These are phyloP conservation scores for Yamagishiella unicocca DNA, from an alignment of 139 green algal species.

Conservation along the genomic window DNA sequence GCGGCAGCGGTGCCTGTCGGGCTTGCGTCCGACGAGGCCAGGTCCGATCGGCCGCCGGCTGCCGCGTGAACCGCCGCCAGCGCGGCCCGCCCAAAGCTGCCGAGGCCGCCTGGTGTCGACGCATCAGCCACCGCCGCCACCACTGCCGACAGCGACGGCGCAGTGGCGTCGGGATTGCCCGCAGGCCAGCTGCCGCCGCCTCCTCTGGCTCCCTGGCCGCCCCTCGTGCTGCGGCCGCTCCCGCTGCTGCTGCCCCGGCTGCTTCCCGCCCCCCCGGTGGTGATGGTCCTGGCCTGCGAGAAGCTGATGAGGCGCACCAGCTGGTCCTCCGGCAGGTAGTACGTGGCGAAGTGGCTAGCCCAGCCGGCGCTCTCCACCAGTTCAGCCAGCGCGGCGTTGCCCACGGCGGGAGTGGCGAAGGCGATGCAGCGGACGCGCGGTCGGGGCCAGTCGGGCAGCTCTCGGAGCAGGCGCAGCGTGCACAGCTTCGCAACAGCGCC, in stretches of 20 bases:
- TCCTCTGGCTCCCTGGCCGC: not conserved
- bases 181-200: not conserved
- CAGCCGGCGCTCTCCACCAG: constrained; percentile 72
- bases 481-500: constrained; percentile 83
- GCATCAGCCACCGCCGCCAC: not conserved
- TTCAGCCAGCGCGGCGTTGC: constrained; percentile 76
- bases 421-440: constrained; percentile 65
- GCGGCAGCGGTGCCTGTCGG: too few species aligned
- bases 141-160: not conserved
- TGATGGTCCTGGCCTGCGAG: constrained; percentile 19
- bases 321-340: constrained; percentile 76
- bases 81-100: too few species aligned
- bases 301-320: constrained; percentile 59
- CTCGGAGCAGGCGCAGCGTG: constrained; percentile 68
- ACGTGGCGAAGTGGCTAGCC: constrained; percentile 70
- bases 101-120: too few species aligned
- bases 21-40: too few species aligned
- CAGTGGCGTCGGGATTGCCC: not conserved
- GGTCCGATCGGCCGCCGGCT: too few species aligned
- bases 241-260: not conserved
- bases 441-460: constrained; percentile 49
- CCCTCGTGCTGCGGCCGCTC: not conserved
- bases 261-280: not conserved
- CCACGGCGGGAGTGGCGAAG: constrained; percentile 83
- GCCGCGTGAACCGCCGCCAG: not conserved